phyloP scores from a whole-genome alignment of 2,329 filamentous ascomycete species.

The Orbilia javanica region DNA sequence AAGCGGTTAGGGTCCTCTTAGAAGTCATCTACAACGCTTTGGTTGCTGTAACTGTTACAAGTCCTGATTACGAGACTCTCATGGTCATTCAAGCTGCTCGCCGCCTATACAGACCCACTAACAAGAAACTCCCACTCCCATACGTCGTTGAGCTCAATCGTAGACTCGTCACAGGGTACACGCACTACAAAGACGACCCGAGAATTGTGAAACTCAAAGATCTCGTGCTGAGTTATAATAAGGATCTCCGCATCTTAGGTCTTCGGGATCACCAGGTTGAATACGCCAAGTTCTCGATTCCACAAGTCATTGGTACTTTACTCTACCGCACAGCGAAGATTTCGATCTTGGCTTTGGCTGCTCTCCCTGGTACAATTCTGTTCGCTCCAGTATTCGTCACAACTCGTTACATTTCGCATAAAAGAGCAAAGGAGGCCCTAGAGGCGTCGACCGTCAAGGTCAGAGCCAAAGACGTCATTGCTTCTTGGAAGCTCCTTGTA shows the following conservation, averaged over 20 bases:
- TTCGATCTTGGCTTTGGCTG: conserved; percentile 79
- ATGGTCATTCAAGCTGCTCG: conserved; percentile 97
- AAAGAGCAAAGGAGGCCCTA: conserved; percentile 85
- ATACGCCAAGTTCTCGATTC: conserved; percentile 85
- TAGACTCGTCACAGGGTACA: conserved; percentile 89
- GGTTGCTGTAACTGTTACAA: conserved; percentile 88
- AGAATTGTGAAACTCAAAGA: conserved; percentile 81
- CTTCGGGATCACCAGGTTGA: conserved; percentile 94
- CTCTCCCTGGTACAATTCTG: conserved; percentile 85
- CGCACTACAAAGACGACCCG: conserved; percentile 89
- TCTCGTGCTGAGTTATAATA: conserved; percentile 86
- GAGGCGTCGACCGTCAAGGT: conserved; percentile 90
- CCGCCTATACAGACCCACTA: conserved; percentile 91
- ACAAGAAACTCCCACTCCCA: conserved; percentile 90
- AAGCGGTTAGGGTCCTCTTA: conserved; percentile 86
- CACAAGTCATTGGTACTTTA: conserved; percentile 80
- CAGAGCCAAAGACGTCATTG: conserved; percentile 88
- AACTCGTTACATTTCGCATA: conserved; percentile 82
- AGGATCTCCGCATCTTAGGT: conserved; percentile 83
- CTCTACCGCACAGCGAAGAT: conserved; percentile 86
- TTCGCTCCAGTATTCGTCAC: conserved; percentile 90
- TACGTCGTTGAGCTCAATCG: conserved; percentile 95
- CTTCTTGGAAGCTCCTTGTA: conserved; percentile 94
- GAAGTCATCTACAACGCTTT: conserved; percentile 88
- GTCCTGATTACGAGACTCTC: conserved; percentile 93